These are phyloP conservation scores for Rosa hybrid DNA, from an alignment of 331 rosid genomes.

Conservation along the genomic window DNA sequence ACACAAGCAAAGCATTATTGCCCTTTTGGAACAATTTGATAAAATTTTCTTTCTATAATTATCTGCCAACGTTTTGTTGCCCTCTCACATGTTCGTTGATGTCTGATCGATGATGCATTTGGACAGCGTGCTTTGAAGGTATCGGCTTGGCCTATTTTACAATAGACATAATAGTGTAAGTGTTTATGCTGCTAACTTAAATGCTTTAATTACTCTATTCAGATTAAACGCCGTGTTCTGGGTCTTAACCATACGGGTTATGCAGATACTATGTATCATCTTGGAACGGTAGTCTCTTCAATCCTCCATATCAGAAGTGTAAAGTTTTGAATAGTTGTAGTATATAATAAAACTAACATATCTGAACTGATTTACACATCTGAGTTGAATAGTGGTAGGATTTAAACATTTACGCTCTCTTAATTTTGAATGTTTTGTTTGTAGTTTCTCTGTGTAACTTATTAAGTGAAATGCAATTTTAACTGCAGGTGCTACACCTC, in stretches of 20 bases:
- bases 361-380: background rate
- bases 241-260: slow-evolving; percentile 75
- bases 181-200: slow-evolving; percentile 1
- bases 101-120: slow-evolving; percentile 24
- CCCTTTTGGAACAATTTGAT: background rate
- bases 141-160: slow-evolving; percentile 26
- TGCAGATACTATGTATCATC: slow-evolving; percentile 88
- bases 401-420: background rate
- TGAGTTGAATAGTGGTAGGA: background rate
- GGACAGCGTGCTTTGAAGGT: slow-evolving; percentile 88
- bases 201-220: slow-evolving; percentile 29
- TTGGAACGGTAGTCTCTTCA: slow-evolving; percentile 66
- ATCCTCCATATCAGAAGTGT: slow-evolving; percentile 8
- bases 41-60: background rate
- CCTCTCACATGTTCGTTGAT: slow-evolving; percentile 19
- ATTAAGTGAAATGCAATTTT: slow-evolving; percentile 21
- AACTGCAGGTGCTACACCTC: slow-evolving; percentile 68
- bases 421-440: background rate
- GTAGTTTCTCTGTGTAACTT: background rate
- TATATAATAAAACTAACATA: too few species aligned
- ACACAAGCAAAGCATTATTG: background rate
- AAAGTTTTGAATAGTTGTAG: background rate
- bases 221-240: slow-evolving; percentile 79
- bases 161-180: background rate
- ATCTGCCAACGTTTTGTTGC: slow-evolving; percentile 31